phyloP scores from a whole-genome alignment of 352 stramenopile genomes.

The Phytophthora cryptogea region DNA sequence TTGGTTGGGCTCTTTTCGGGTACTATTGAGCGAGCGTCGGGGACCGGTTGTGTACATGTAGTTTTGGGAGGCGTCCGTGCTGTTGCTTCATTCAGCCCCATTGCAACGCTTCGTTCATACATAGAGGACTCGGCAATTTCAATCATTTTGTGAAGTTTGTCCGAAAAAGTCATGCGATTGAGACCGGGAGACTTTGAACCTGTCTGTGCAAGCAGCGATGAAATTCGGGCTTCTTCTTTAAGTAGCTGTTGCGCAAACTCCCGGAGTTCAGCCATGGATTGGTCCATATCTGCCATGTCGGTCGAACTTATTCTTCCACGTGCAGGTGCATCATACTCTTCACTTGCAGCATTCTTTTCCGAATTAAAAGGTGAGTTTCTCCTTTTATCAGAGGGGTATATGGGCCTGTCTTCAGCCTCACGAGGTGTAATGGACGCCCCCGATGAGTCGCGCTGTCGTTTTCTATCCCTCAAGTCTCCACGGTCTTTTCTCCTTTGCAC shows the following conservation, averaged over 20 bases:
- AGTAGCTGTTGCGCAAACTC: conserved; percentile 69
- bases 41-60: neutral
- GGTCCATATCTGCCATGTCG: conserved; percentile 26
- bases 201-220: conserved; percentile 44
- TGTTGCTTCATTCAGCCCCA: conserved; percentile 3
- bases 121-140: conserved; percentile 76
- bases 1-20: conserved; percentile 1
- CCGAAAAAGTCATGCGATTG: conserved; percentile 71
- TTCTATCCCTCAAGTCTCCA: conserved; percentile 10
- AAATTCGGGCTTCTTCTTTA: conserved; percentile 59
- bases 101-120: conserved; percentile 41
- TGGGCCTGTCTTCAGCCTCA: neutral
- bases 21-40: neutral
- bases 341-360: conserved; percentile 4
- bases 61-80: neutral
- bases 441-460: conserved; percentile 20
- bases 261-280: conserved; percentile 55
- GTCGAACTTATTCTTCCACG: conserved; percentile 7
- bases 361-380: conserved; percentile 5
- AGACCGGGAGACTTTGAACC: conserved; percentile 56
- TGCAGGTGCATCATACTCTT: conserved; percentile 11
- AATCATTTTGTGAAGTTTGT: conserved; percentile 85
- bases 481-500: conserved; percentile 6
- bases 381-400: conserved; percentile 11
- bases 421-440: conserved; percentile 1